phyloP scores from a whole-genome alignment of 2,329 filamentous ascomycete species.

The Trichoderma harzianum region DNA sequence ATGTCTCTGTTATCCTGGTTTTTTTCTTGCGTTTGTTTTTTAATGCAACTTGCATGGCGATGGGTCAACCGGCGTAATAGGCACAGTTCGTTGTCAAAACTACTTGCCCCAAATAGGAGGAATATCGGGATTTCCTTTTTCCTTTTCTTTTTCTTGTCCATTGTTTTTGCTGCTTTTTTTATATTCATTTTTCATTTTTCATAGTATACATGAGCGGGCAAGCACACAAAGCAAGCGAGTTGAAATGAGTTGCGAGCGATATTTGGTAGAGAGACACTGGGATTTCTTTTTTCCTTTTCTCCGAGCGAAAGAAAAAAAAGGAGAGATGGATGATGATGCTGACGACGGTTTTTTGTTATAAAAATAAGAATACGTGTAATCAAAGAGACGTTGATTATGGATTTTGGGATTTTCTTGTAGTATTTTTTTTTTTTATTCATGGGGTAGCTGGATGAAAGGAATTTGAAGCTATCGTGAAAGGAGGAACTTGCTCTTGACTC shows the following conservation, averaged over 20 bases:
- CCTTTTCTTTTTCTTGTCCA: not conserved
- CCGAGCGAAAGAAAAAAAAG: not conserved
- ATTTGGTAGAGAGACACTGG: not conserved
- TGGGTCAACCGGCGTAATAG: slow-evolving; percentile 4
- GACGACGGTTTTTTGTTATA: not conserved
- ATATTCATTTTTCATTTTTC: not conserved
- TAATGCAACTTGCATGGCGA: slow-evolving; percentile 1
- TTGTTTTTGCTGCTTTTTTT: not conserved
- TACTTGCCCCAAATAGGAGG: not conserved
- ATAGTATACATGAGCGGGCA: not conserved
- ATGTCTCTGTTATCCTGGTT: not conserved
- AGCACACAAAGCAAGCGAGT: not conserved
- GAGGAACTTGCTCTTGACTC: not conserved
- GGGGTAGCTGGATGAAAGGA: not conserved
- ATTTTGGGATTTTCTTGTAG: not conserved
- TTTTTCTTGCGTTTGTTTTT: not conserved
- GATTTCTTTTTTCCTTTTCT: not conserved
- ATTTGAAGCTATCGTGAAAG: not conserved
- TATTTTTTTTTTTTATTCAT: not conserved
- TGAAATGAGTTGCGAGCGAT: not conserved
- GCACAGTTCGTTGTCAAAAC: not conserved
- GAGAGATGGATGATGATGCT: not conserved
- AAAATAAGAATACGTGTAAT: not conserved
- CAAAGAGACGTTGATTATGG: not conserved
- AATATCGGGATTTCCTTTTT: not conserved